Conservation (phyloP, 345 rosid genomes). For the Iberis pinnata region DNA sequence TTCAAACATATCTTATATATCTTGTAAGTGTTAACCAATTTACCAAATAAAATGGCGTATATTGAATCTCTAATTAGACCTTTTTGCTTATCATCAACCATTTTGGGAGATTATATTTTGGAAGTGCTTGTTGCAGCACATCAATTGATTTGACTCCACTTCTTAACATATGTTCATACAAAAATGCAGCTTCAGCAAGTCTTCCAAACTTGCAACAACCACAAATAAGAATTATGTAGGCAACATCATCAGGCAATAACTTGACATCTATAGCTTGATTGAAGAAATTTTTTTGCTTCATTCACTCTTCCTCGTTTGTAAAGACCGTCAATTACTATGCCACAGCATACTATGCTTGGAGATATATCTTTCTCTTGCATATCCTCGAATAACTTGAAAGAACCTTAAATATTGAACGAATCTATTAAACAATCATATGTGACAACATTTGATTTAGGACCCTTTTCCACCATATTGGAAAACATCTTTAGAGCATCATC, state of each 20-base stretch:
- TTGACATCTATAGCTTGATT: constrained; percentile 29
- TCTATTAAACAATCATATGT: constrained; percentile 46
- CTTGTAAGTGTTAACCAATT: background rate
- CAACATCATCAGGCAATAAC: constrained; percentile 47
- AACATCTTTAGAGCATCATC: constrained; percentile 41
- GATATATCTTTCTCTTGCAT: constrained; percentile 41
- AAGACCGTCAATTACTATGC: constrained; percentile 44
- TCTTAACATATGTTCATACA: constrained; percentile 37
- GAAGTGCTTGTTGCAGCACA: constrained; percentile 30
- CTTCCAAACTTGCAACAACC: constrained; percentile 45
- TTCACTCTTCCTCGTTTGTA: constrained; percentile 40
- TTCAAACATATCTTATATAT: too few species aligned
- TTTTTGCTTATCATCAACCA: constrained; percentile 22
- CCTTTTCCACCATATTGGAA: constrained; percentile 33
- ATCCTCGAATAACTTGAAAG: constrained; percentile 39
- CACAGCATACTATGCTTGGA: constrained; percentile 44
- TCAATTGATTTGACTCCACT: constrained; percentile 37
- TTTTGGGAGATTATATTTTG: constrained; percentile 27
- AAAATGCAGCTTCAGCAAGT: constrained; percentile 36
- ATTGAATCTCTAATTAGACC: background rate
- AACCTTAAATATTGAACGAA: constrained; percentile 31
- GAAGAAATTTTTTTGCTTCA: constrained; percentile 37
- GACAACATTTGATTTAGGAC: constrained; percentile 39
- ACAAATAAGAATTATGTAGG: constrained; percentile 40
- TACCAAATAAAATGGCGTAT: background rate